These are phyloP conservation scores for Diplodia scrobiculata DNA, from an alignment of 2,329 filamentous ascomycete genomes.

Conservation along the genomic window DNA sequence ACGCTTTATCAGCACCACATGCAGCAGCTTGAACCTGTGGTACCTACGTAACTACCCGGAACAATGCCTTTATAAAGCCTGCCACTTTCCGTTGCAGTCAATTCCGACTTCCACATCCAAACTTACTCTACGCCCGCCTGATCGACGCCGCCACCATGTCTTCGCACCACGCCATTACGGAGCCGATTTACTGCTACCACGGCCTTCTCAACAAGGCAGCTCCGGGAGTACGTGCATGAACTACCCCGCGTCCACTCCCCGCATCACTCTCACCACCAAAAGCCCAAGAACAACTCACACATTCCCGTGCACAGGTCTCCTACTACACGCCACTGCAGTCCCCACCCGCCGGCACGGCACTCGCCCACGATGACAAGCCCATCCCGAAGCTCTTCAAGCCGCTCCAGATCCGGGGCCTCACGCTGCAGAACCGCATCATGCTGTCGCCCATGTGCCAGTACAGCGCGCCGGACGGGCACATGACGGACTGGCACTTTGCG, in stretches of 20 bases:
- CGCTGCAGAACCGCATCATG: slow-evolving; percentile 68
- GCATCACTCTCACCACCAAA: neutral
- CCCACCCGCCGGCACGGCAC: slow-evolving; percentile 52
- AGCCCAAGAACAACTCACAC: slow-evolving; percentile 28
- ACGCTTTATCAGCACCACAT: slow-evolving; percentile 10
- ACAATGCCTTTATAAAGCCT: neutral
- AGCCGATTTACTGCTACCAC: slow-evolving; percentile 40
- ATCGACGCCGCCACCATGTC: slow-evolving; percentile 2
- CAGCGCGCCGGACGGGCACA: slow-evolving; percentile 66
- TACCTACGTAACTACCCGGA: too few relatives aligned
- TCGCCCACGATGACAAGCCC: slow-evolving; percentile 42
- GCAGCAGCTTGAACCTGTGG: neutral
- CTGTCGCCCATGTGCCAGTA: slow-evolving; percentile 69
- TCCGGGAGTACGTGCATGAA: slow-evolving; percentile 42
- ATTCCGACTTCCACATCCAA: neutral
- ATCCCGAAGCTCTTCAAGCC: slow-evolving; percentile 64
- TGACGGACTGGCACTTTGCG: slow-evolving; percentile 78
- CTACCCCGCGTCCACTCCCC: neutral
- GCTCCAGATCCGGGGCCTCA: slow-evolving; percentile 60
- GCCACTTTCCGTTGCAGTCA: neutral
- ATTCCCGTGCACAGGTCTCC: slow-evolving; percentile 39
- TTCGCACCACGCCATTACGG: slow-evolving; percentile 38
- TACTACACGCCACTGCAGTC: slow-evolving; percentile 54
- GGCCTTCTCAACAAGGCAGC: slow-evolving; percentile 48
- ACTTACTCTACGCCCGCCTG: too few relatives aligned